Evolutionary conservation across 306 rosid genomes (phyloP).

Genomic region (Benincasa hispida): DNA sequence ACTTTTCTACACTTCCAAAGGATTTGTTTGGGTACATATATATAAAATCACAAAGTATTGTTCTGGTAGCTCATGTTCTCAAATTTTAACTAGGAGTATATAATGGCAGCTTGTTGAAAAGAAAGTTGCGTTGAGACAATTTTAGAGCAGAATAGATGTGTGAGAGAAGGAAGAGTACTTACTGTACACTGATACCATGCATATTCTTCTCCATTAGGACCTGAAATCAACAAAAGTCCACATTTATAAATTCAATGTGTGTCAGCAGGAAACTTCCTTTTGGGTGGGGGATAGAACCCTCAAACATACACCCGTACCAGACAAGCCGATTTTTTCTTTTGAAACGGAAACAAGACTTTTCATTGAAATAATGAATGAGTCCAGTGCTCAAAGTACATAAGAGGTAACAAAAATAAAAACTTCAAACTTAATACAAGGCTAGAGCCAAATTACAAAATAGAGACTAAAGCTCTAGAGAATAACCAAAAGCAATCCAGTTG

Average conservation of each 20-base stretch:
- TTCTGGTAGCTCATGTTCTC: not conserved
- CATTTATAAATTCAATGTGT: not conserved
- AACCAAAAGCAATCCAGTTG: too few species aligned
- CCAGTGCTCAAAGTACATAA: too few species aligned
- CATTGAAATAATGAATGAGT: too few species aligned
- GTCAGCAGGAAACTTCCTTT: not conserved
- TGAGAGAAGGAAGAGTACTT: slow-evolving; percentile 18
- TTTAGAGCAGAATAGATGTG: not conserved
- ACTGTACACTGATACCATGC: slow-evolving; percentile 99
- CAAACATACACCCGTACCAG: not conserved
- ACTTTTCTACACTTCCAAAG: too few species aligned
- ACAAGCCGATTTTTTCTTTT: too few species aligned
- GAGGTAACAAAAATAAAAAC: too few species aligned
- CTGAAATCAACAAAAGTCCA: slow-evolving; percentile 33
- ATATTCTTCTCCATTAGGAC: slow-evolving; percentile 91
- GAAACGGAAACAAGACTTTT: too few species aligned
- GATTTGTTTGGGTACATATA: too few species aligned
- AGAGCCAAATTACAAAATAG: too few species aligned
- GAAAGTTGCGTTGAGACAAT: not conserved
- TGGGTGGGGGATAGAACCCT: not conserved
- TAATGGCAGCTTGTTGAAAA: not conserved
- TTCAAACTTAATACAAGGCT: too few species aligned
- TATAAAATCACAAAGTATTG: not conserved
- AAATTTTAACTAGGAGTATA: not conserved
- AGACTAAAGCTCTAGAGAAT: too few species aligned